Base-by-base conservation (phyloP, 2,329 filamentous ascomycete species). In the Calycina marina region DNA sequence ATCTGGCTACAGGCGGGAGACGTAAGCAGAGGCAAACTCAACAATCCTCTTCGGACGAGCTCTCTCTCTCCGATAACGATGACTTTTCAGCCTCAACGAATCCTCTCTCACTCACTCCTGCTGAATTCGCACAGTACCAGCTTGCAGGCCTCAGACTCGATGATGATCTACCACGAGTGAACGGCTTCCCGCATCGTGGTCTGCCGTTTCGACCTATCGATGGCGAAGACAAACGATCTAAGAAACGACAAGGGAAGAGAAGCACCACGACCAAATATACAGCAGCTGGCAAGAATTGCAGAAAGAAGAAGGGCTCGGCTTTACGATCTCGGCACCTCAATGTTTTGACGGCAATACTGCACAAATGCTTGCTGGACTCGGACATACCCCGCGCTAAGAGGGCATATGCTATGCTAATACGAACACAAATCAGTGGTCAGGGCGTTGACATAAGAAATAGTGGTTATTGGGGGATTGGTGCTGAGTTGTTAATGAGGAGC, bases 381-480 rank as follows among this genome's bases (percentile, higher is more conserved):
- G 78, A 92, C 47, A 76, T 84, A 37, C 43, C 62, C 2, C 74
- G 79, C 25, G 85, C 86, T 1, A 70, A 70, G 30, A 65, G 80
- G 38, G 79, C 81, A 0, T 88, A 83, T 64, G 77, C 72, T 1
- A 57, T 93, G 42, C 63, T 93, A 18, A 52, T 85, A 28, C 69
- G 77, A 30, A 65, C 72, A 28, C 68, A 65, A 30, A 59, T 75
- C 14, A 41, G 35, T 9, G 72, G 72, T 3, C 53, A 56, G 29
- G 57, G 59, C 5, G 61, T 86, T 13, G 83, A 93, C 50, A 54
- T 88, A 29, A 69, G 84, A 24, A 62, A 61, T 13, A 66, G 76
- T 46, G 68, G 72, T 20, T 67, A 79, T 42, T 94, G 86, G 88
- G 77, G 77, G 10, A 67, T 93, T 27, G 85, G 83, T 1, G 83